phyloP scores from a whole-genome alignment of 2,329 filamentous ascomycete species.

The Alternaria ventricosa region DNA sequence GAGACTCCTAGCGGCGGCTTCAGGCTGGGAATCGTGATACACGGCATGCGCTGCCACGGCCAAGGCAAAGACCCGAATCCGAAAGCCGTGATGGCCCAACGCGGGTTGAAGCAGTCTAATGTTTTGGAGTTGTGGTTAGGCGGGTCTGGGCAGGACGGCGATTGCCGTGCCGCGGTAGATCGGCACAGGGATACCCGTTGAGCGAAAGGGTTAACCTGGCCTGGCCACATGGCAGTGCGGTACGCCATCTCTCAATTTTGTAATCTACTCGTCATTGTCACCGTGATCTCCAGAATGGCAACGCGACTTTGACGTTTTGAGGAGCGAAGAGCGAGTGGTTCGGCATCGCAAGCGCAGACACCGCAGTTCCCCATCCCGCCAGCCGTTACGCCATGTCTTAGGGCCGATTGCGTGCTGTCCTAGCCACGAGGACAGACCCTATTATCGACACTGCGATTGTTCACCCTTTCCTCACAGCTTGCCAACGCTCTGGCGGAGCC shows the following conservation, averaged over 20 bases:
- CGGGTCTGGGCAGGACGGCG: background rate
- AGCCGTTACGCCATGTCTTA: background rate
- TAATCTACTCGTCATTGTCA: background rate
- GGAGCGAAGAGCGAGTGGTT: background rate
- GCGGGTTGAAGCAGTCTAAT: background rate
- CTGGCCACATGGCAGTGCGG: background rate
- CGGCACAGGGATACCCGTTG: background rate
- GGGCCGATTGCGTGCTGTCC: background rate
- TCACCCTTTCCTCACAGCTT: background rate
- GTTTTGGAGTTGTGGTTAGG: background rate
- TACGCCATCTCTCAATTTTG: background rate
- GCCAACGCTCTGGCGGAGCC: background rate
- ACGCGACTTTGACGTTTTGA: background rate
- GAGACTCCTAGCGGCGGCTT: background rate
- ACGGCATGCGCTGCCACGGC: background rate
- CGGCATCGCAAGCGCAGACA: background rate
- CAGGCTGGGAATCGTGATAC: background rate
- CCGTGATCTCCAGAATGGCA: background rate
- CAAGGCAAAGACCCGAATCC: background rate
- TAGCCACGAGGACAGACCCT: background rate
- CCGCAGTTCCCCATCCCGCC: background rate
- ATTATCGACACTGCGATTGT: background rate
- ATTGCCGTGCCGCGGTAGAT: background rate
- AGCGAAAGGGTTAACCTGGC: background rate
- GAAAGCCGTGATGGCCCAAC: background rate